These are phyloP conservation scores for Venturia carpophila DNA, from an alignment of 2,329 filamentous ascomycete genomes.

Conservation along the genomic window DNA sequence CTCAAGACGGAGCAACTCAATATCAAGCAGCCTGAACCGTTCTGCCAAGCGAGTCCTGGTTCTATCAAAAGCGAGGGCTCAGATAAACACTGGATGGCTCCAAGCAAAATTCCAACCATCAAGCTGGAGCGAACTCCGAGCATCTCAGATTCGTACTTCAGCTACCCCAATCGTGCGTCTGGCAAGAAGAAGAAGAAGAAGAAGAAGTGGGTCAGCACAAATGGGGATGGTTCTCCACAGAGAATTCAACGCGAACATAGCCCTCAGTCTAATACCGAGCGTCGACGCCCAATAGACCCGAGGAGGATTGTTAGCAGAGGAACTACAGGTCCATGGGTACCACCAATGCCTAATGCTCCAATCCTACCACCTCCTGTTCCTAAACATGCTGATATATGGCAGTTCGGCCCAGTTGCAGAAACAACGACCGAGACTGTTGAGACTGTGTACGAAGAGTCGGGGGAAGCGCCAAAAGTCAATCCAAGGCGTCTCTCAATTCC, in stretches of 20 bases:
- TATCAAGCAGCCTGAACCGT: background rate
- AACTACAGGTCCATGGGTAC: conserved; percentile 7
- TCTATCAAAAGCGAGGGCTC: background rate
- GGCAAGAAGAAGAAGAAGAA: conserved; percentile 6
- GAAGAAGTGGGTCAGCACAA: conserved; percentile 8
- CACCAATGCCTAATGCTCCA: conserved; percentile 9
- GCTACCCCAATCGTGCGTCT: background rate
- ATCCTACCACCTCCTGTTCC: conserved; percentile 6
- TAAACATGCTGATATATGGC: conserved; percentile 3
- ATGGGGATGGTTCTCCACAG: conserved; percentile 11
- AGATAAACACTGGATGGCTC: conserved; percentile 5
- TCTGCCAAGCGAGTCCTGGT: background rate
- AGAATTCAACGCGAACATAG: background rate
- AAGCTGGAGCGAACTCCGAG: background rate
- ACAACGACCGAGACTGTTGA: conserved; percentile 2
- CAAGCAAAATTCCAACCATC: background rate
- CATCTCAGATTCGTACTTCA: conserved; percentile 1
- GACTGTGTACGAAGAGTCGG: background rate
- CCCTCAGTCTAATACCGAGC: conserved; percentile 7
- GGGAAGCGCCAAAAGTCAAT: background rate
- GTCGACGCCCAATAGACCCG: background rate
- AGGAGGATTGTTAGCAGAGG: background rate
- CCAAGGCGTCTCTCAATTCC: conserved; percentile 14
- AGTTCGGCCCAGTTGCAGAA: conserved; percentile 6
- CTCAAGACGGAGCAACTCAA: background rate